Base-by-base conservation (phyloP, 1,139 yeast genomes). In the Protomyces lactucae-debilis region DNA sequence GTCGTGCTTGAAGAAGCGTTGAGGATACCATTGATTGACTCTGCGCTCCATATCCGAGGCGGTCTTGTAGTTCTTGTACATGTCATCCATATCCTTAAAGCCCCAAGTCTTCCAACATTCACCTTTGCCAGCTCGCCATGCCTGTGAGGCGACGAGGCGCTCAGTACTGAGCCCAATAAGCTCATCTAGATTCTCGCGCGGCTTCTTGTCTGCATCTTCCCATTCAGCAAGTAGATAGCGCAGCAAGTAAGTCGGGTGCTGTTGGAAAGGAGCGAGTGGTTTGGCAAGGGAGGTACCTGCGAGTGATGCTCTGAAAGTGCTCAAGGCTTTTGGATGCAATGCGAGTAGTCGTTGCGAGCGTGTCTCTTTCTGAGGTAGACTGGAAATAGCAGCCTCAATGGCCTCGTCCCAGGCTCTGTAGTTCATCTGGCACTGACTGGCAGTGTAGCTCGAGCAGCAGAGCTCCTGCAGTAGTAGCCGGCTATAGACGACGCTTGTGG, bases 21-120 rank as follows among this genome's bases (percentile, higher is more conserved):
- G 52, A n/a, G 46, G 37, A 39, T 23, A 52, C 63, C 63, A 59
- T 8, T 36, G 18, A n/a, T 52, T 43, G 36, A 59, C 14, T 21
- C 32, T 52, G 12, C 23, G 21, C 35, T 59, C 63, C 12, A 21
- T 40, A 6, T 59, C 63, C n/a, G 40, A 23, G 16, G 52, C 36
- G 3, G 63, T 59, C 52, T 52, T 52, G 40, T 36, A 40, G 36
- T 59, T 52, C 10, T 52, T 10, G 35, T 59, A 59, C 35, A 59
- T 36, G 37, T 59, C 63, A 12, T 59, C 63, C 63, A 59, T 59
- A 48, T 43, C 35, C 35, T 43, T 59, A 56, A 40, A 52, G 10
- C 63, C 63, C 63, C 63, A 59, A 3, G 23, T 18, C 35, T 21
- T n/a, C 63, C 63, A 59, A 28, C 46, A 39, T 14, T 59, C 63